Base-by-base conservation (phyloP, 805 yeast species). In the Kuraishia floccosa region DNA sequence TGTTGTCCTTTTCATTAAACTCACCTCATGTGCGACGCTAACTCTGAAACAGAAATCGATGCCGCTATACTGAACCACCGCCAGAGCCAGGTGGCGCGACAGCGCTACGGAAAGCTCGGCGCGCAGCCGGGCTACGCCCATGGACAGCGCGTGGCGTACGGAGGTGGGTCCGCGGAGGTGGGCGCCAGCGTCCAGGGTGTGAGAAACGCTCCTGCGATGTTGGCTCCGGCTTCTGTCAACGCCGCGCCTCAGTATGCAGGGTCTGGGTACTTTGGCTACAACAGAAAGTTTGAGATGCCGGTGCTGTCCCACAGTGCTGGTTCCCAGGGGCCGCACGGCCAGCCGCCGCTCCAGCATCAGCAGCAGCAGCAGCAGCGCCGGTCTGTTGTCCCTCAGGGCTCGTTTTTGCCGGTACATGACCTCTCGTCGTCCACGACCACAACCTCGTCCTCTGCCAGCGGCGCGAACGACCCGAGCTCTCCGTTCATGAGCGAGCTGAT, bases 401-500 rank as follows among this genome's bases (percentile, higher is more conserved):
- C 22, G 10, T 19, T 10, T 7, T 19, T 7, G 22, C 22, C 10
- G 22, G 22, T 19, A 10, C 10, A 10, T 10, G 10, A 19, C 22
- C 22, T 19, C 9, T 19, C 9, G 22, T 19, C 10, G 22, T 24
- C 28, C 22, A 15, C 33, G 28, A 22, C 14, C 14, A 17, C 17
- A 14, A 17, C 28, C 28, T 11, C 14, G 7, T 19, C 22, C 22
- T 19, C 22, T 7, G 7, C 10, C 22, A 19, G 10, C 22, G 10
- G 22, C 22, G 7, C 22, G 22, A 19, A 19, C 10, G 9, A 10
- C 9, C 21, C 30, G 15, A 14, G 17, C 15, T 31, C 34, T 19
- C 31, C 31, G 11, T 15, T 19, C 5, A 24, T 30, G 3, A 26
- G 21, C 6, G 34, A 22, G n/a, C 13, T 31, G n/a, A 29, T 31